Conservation (phyloP, 106 monocot species). For the Agapanthus africanus region DNA sequence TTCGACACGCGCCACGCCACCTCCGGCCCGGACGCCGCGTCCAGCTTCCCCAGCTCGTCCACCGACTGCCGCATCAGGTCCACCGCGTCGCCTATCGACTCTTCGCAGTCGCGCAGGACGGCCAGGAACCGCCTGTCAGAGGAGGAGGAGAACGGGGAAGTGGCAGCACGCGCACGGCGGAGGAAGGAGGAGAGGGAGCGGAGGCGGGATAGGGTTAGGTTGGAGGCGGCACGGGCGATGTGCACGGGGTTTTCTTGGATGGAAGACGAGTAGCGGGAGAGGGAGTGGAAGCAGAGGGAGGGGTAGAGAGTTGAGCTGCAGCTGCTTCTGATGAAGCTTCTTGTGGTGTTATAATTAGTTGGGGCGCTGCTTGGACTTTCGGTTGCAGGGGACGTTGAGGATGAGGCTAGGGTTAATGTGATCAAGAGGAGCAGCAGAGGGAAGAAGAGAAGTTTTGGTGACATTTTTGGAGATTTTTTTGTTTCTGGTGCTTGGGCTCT, state of each 20-base stretch:
- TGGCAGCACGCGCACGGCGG: background rate
- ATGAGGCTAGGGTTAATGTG: no score
- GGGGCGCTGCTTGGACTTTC: no score
- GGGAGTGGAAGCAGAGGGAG: constrained; percentile 31
- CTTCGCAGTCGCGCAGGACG: constrained; percentile 49
- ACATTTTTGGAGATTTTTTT: no score
- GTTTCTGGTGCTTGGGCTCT: no score
- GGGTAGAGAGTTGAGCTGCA: constrained; percentile 36
- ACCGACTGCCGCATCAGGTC: constrained; percentile 25
- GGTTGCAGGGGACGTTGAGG: no score
- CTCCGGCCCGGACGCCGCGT: constrained; percentile 11
- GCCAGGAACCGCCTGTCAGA: background rate
- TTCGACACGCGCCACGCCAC: constrained; percentile 58
- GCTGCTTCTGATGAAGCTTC: constrained; percentile 28
- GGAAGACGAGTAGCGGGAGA: constrained; percentile 14
- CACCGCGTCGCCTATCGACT: constrained; percentile 25
- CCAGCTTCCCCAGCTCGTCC: constrained; percentile 27
- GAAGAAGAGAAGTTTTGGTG: no score
- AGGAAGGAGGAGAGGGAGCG: constrained; percentile 5
- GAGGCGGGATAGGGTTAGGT: constrained; percentile 8
- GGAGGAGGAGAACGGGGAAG: background rate
- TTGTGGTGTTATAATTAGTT: no score
- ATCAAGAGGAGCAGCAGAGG: no score
- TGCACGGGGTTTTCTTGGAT: constrained; percentile 8
- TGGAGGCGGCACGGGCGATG: constrained; percentile 9